phyloP scores from a whole-genome alignment of 179 eudicot species.

The Silene coronaria region DNA sequence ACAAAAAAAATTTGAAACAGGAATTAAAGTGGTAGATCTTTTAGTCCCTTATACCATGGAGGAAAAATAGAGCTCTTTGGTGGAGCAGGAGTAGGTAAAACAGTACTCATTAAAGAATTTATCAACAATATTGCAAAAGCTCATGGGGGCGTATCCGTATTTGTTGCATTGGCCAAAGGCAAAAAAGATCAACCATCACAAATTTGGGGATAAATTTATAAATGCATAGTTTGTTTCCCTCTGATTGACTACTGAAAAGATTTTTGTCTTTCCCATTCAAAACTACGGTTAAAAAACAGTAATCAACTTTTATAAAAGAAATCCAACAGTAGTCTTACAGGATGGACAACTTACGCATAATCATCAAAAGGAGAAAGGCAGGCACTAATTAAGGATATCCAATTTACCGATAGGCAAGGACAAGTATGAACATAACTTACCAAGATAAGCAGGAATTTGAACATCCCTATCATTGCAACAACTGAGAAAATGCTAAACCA shows the following conservation, averaged over 20 bases:
- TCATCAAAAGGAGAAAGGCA: background rate
- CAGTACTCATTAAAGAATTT: too few species aligned
- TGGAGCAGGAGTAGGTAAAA: too few species aligned
- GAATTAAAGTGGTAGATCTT: too few species aligned
- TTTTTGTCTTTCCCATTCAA: background rate
- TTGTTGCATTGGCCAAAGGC: background rate
- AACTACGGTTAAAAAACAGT: background rate
- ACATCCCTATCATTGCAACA: constrained; percentile 61
- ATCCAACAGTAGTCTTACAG: background rate
- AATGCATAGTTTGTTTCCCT: background rate
- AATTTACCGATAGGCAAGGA: background rate
- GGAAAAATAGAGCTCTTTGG: too few species aligned
- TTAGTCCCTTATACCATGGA: too few species aligned
- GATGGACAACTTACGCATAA: background rate
- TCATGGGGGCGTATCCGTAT: too few species aligned
- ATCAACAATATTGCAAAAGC: too few species aligned
- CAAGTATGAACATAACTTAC: constrained; percentile 38
- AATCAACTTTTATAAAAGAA: background rate
- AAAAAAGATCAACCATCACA: background rate
- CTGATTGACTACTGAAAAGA: too few species aligned
- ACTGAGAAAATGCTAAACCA: constrained; percentile 75
- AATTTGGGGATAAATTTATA: background rate
- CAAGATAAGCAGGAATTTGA: constrained; percentile 56
- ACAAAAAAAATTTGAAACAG: too few species aligned
- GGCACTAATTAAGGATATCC: background rate